Evolutionary conservation across 2,329 filamentous ascomycete genomes (phyloP).

Genomic region (Penicillium hesseltinei): DNA sequence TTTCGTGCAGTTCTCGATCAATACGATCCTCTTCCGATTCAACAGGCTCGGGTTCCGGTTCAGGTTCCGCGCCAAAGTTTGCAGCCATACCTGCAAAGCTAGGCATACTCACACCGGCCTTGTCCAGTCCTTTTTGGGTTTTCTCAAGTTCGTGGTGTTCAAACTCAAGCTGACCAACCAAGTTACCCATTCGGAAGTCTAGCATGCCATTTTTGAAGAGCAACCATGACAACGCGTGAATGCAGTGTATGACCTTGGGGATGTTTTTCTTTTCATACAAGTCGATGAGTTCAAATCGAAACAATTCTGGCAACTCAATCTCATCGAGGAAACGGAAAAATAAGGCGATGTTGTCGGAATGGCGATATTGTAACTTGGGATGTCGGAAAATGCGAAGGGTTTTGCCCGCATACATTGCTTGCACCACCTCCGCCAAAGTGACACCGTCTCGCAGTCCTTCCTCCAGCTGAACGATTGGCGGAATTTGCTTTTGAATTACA

Average conservation of each 20-base stretch:
- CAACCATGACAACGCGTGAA: slow-evolving; percentile 96
- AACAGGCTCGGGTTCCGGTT: slow-evolving; percentile 67
- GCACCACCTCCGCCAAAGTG: slow-evolving; percentile 89
- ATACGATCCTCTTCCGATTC: slow-evolving; percentile 91
- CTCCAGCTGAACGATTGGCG: slow-evolving; percentile 89
- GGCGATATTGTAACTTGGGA: slow-evolving; percentile 82
- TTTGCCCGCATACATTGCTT: slow-evolving; percentile 76
- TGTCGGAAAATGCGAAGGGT: slow-evolving; percentile 80
- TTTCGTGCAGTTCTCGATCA: slow-evolving; percentile 75
- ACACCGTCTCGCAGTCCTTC: slow-evolving; percentile 90
- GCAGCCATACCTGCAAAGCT: slow-evolving; percentile 97
- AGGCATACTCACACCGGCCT: slow-evolving; percentile 91
- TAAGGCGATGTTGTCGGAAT: slow-evolving; percentile 95
- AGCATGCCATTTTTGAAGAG: slow-evolving; percentile 92
- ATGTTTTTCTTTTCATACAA: slow-evolving; percentile 99
- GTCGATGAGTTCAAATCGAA: slow-evolving; percentile 95
- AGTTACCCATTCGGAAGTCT: slow-evolving; percentile 91
- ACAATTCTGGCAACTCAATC: slow-evolving; percentile 88
- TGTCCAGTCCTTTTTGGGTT: slow-evolving; percentile 95
- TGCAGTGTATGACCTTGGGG: slow-evolving; percentile 98
- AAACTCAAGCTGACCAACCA: slow-evolving; percentile 94
- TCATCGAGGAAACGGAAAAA: slow-evolving; percentile 95
- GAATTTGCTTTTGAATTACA: slow-evolving; percentile 78
- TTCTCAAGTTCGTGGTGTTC: slow-evolving; percentile 96
- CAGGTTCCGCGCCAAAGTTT: slow-evolving; percentile 83